Evolutionary conservation across 2,329 filamentous ascomycete species (phyloP).

Genomic region (Xylariaceae sp.): DNA sequence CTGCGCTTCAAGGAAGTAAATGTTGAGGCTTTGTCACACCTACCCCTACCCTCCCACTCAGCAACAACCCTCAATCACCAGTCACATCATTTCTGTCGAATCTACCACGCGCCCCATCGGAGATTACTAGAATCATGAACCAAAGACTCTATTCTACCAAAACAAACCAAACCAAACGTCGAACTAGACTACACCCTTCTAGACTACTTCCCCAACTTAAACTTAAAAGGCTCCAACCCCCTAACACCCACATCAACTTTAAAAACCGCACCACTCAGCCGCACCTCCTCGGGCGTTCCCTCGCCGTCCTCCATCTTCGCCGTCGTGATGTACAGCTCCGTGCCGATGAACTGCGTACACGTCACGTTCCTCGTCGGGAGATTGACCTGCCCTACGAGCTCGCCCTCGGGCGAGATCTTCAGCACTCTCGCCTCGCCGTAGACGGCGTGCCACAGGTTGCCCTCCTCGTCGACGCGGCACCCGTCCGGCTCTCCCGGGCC

Average conservation of each 20-base stretch:
- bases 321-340: slow-evolving; percentile 71
- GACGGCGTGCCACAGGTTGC: slow-evolving; percentile 85
- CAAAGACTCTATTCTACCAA: too few species aligned
- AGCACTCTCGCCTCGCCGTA: slow-evolving; percentile 73
- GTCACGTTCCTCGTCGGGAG: slow-evolving; percentile 76
- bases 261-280: slow-evolving; percentile 67
- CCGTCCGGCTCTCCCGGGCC: slow-evolving; percentile 71
- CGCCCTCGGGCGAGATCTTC: slow-evolving; percentile 63
- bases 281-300: slow-evolving; percentile 56
- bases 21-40: too few species aligned
- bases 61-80: too few species aligned
- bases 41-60: too few species aligned
- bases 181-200: background rate
- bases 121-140: too few species aligned
- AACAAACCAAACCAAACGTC: background rate
- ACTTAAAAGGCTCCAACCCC: slow-evolving; percentile 60
- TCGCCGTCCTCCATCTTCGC: slow-evolving; percentile 62
- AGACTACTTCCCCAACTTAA: slow-evolving; percentile 41
- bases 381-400: slow-evolving; percentile 67
- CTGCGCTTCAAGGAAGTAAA: too few species aligned
- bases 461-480: slow-evolving; percentile 75
- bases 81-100: too few species aligned
- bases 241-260: slow-evolving; percentile 68
- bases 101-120: too few species aligned
- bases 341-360: slow-evolving; percentile 74